phyloP scores from a whole-genome alignment of 208 protist genomes.

The Acanthamoeba healyi region DNA sequence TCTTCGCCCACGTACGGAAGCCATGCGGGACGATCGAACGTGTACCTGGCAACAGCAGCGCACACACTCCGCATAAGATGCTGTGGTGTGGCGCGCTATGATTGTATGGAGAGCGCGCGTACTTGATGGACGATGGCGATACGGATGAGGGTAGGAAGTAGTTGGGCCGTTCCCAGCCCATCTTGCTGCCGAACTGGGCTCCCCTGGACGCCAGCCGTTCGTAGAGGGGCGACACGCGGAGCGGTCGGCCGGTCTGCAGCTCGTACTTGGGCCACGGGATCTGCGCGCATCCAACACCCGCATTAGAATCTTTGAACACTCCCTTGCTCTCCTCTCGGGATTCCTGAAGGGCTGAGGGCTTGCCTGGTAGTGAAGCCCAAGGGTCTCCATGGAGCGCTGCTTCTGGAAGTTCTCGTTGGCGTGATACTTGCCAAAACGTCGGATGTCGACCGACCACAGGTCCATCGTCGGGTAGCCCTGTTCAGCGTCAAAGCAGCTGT shows the following conservation, averaged over 20 bases:
- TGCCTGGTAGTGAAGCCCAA: not conserved
- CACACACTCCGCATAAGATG: no score
- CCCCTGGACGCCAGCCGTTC: not conserved
- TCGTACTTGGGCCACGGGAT: conserved; percentile 17
- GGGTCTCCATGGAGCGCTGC: conserved; percentile 6
- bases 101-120: no score
- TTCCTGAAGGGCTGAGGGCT: no score
- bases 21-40: not conserved
- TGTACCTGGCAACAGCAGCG: no score
- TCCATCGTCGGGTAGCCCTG: conserved; percentile 14
- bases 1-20: not conserved
- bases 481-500: no score
- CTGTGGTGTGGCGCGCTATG: not conserved
- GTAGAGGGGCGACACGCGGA: not conserved
- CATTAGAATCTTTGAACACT: not conserved
- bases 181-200: not conserved
- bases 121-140: not conserved
- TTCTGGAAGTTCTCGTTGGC: not conserved
- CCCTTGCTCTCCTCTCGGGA: no score
- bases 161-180: conserved; percentile 33
- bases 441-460: conserved; percentile 26
- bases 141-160: conserved; percentile 10
- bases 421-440: not conserved
- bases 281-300: not conserved
- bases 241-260: not conserved